Base-by-base conservation (phyloP, 176 grass and related monocot species). In the Dactylis glomerata region DNA sequence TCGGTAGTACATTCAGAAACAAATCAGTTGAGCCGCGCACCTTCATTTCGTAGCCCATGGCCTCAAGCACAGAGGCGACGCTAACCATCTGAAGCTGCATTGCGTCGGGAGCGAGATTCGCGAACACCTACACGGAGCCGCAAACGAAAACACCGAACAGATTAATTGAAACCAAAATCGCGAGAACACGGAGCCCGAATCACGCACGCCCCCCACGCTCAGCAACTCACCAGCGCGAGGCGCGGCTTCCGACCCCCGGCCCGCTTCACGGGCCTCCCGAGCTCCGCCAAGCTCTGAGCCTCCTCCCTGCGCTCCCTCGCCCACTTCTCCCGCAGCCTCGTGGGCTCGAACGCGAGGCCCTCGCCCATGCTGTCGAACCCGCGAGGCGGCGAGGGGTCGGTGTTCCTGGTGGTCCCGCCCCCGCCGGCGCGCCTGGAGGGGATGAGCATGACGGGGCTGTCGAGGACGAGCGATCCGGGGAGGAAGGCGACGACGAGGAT, bases 51-150 rank as follows among this genome's bases (percentile, higher is more conserved):
- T 86, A 99, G 44, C 97, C 93, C 87, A 90, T 90, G 22, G 92
- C 97, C 64, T 92, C 92, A 59, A 99, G 74, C 82, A 86, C 89
- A 41, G 92, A 91, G 30, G 88, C 93, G 23, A 94, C 70, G 76
- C 90, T 99, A 47, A 99, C 75, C 93, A 99, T 96, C 86, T 96
- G 81, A 85, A 96, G 85, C 88, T 96, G 97, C 78, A 96, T 89
- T 72, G 82, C 97, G 67, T 78, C 83, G 58, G 92, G 81, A 45
- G 79, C 86, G 33, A 99, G 90, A 90, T 99, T 86, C 62, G 83
- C 90, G 36, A 96, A 91, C 77, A 96, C 93, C 96, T 98, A 61
- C 16, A 76, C 30, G 50, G 61, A 83, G n/a, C 49, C 32, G 62
- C 46, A 20, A 83, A 31, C 9, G 26, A 20, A 80, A 57, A 65